Percentiles rank a stretch among this genome's conserved stretches.
phyloP scores from a whole-genome alignment of 805 yeast genomes.

The Hanseniaspora hatyaiensis region DNA sequence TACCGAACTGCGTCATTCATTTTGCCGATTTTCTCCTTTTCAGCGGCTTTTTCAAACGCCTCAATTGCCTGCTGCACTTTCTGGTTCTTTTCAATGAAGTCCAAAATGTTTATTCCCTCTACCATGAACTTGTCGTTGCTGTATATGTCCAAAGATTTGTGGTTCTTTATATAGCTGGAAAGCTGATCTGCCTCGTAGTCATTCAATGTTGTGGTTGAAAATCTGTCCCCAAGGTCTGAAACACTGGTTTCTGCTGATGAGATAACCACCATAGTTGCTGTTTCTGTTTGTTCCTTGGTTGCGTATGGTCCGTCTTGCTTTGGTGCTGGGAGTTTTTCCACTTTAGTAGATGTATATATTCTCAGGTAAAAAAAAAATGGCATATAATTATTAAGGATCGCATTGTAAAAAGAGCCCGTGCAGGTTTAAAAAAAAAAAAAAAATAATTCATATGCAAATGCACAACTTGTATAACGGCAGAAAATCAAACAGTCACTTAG shows the following conservation, averaged over 20 bases:
- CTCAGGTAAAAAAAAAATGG: no score
- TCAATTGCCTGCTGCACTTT: constrained; percentile 38
- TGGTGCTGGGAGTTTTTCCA: not conserved
- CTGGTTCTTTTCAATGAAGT: not conserved
- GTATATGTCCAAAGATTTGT: not conserved
- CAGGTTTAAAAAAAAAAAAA: no score
- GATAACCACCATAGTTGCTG: not conserved
- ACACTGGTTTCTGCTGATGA: not conserved
- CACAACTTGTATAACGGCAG: no score
- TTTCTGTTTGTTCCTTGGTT: no score
- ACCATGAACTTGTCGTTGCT: not conserved
- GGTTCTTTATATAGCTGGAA: not conserved
- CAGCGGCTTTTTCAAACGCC: constrained; percentile 57
- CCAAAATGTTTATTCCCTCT: not conserved
- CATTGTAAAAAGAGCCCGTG: no score
- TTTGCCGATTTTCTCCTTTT: constrained; percentile 59
- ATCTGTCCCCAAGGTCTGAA: not conserved
- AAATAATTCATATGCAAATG: no score
- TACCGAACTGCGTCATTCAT: constrained; percentile 70
- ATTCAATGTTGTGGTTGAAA: not conserved
- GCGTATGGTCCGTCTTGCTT: not conserved
- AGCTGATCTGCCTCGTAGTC: not conserved
- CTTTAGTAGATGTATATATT: no score
- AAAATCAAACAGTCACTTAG: no score
- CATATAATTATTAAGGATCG: no score